These are phyloP conservation scores for Pseudozyma thailandica DNA, from an alignment of 1,284 basidiomycete species.

Conservation along the genomic window DNA sequence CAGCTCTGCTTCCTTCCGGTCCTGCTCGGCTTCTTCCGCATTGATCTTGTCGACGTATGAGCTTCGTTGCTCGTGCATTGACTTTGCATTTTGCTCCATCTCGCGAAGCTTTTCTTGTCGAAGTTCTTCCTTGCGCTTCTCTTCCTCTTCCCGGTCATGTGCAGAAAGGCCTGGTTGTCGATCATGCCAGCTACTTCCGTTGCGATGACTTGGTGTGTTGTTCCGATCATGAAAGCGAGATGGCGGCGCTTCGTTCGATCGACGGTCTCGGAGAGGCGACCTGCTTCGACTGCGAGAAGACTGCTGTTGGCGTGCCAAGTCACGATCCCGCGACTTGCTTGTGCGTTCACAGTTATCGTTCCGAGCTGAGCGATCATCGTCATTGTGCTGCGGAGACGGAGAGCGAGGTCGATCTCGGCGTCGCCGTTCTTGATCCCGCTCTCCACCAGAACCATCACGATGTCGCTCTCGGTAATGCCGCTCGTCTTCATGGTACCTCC, in stretches of 20 bases:
- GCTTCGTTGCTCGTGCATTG: constrained; percentile 75
- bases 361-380: not conserved
- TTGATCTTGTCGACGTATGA: constrained; percentile 53
- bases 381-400: not conserved
- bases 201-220: not conserved
- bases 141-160: constrained; percentile 47
- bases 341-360: not conserved
- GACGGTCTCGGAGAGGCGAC: constrained; percentile 13
- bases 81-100: constrained; percentile 80
- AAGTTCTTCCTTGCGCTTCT: constrained; percentile 71
- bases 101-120: constrained; percentile 85
- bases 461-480: constrained; percentile 60
- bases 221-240: constrained; percentile 10
- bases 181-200: not conserved
- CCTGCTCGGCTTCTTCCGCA: constrained; percentile 48
- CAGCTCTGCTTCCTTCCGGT: constrained; percentile 48
- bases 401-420: constrained; percentile 2
- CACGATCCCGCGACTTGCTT: constrained; percentile 24
- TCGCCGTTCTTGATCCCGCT: constrained; percentile 17
- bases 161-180: constrained; percentile 25
- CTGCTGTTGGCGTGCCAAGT: constrained; percentile 14
- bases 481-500: constrained; percentile 21
- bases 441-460: too few species aligned
- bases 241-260: not conserved
- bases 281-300: constrained; percentile 23